Conservation (phyloP, 805 yeast species). For the Candida orba region DNA sequence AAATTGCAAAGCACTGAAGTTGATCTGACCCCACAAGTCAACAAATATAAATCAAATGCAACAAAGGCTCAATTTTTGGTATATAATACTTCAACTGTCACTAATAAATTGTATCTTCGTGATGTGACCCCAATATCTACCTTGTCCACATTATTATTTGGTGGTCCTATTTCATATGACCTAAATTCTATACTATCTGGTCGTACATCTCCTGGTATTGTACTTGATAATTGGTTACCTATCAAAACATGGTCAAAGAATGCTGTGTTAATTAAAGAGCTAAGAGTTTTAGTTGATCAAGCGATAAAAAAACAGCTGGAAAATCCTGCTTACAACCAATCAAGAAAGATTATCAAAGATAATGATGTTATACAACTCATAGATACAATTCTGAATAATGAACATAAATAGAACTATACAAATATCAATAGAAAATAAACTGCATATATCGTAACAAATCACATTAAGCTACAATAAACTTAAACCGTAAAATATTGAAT, state of each 20-base stretch:
- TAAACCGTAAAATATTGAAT: no score
- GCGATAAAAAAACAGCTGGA: conserved; percentile 58
- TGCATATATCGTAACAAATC: neutral
- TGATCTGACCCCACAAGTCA: conserved; percentile 35
- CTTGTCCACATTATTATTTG: conserved; percentile 69
- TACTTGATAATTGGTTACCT: conserved; percentile 85
- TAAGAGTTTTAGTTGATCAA: conserved; percentile 59
- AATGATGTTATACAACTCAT: conserved; percentile 34
- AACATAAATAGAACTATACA: conserved; percentile 4
- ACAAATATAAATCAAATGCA: conserved; percentile 25
- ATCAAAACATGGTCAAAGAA: conserved; percentile 90
- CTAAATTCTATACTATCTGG: conserved; percentile 33
- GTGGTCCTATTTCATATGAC: conserved; percentile 64
- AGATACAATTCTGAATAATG: conserved; percentile 23
- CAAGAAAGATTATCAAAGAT: conserved; percentile 13
- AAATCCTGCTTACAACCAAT: conserved; percentile 32
- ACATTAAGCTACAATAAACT: no score
- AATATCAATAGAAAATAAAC: neutral
- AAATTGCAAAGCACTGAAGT: conserved; percentile 22
- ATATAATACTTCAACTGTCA: conserved; percentile 51
- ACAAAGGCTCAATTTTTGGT: conserved; percentile 54
- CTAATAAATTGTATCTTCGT: conserved; percentile 61
- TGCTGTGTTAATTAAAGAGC: conserved; percentile 72
- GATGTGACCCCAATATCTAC: conserved; percentile 78
- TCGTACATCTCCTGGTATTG: conserved; percentile 70